Base-by-base conservation (phyloP, 768 basidiomycete species). In the Panellus pusillus region DNA sequence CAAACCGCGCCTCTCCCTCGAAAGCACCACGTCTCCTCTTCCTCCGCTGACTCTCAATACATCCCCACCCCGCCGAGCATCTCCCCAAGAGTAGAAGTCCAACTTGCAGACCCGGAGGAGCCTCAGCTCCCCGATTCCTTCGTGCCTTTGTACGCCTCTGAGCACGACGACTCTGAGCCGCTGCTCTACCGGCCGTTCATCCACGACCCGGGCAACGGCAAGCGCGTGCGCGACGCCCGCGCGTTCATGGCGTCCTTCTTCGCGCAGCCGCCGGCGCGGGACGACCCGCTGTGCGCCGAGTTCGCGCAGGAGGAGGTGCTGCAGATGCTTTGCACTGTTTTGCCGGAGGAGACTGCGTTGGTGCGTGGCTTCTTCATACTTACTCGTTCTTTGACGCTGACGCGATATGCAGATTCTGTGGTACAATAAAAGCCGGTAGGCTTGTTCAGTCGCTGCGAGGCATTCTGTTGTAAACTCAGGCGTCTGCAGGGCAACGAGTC, bases 391-490 rank as follows among this genome's bases (percentile, higher is more conserved):
- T 32, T 29, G 24, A 31, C 49, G 24, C 24, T 24, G 24, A 24
- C 24, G 24, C 6, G 24, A 24, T 24, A 24, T 24, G 24, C 56
- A 89, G 89, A 83, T 88, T 9, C 61, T 91, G 12, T 92, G 89
- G 89, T 91, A 92, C 63, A 93, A 93, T 74, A 90, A 90, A 70
- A 90, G 87, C 64, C 80, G 91, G 55, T 57, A 38, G 6, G 27
- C 41, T 17, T 9, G 4, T 9, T 29, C 2, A 4, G 3, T 3
- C 32, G 13, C 35, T 12, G 12, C 3, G 9, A 24, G 9, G 4
- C 7, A 4, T 14, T 42, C 2, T 19, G 11, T 27, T 44, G n/a
- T n/a, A n/a, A n/a, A 27, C 43, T 15, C 13, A 37, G 7, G 2
- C 20, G 4, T 42, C 2, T 8, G 8, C 31, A 57, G 55, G 2